Evolutionary conservation across 2,329 filamentous ascomycete genomes (phyloP), one percentile per base, ranked within the genome.

Genomic region (Penicillium sclerotigenum): DNA sequence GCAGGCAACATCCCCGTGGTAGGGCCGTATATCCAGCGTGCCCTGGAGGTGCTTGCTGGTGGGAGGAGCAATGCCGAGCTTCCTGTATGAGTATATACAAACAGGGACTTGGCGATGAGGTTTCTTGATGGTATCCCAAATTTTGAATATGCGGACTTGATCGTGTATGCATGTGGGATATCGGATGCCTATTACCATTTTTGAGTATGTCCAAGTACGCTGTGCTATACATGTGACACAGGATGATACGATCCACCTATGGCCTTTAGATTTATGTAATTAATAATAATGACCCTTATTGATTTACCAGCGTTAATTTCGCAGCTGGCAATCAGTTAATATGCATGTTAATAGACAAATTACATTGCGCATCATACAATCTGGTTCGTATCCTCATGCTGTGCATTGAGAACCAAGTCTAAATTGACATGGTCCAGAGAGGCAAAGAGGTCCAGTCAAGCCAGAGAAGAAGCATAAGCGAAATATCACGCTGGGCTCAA

Each of bases 1-100:
- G 90, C 90, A 37, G 86, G 90, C 54, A 91, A 89, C 59, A 77
- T 96, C 11, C 93, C 94, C 0, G 81, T 97, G 8, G 79, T 97
- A 6, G 93, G 93, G 4, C 90, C 92, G 5, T 95, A 92, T 68
- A 88, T 97, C 69, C 89, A 90, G 56, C 78, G 83, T 63, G 81
- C 80, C 3, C 80, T 96, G 59, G 90, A 95, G 70, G 84, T 86
- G 64, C 70, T 85, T 61, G 87, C 89, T 0, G 76, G 90, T 36
- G 85, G 85, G 28, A 81, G 87, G 66, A 83, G 87, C 64, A 92
- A 91, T 68, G 83, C 85, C 36, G 89, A 94, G 69, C 74, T 96
- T 49, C 72, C 72, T 20, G 72, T 75, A 61, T 73, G 61, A 62
- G 31, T 13, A 7, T 34, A 24, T 22, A 28, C 33, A 24, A 18